Conservation (phyloP, 352 stramenopile species). For the Phytophthora megakarya region DNA sequence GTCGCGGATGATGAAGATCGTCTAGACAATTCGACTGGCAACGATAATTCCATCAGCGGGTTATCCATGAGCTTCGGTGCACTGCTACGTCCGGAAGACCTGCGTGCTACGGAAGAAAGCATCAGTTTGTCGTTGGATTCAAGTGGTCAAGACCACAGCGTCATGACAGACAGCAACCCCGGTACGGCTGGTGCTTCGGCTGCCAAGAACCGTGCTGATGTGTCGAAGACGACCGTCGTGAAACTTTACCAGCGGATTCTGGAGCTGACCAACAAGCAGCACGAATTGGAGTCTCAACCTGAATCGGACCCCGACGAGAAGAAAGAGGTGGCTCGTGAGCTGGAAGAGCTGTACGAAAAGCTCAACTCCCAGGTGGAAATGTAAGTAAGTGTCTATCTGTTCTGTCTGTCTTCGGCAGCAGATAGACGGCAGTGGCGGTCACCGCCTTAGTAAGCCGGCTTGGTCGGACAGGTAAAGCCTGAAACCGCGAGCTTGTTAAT, state of each 20-base stretch:
- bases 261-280: conserved; percentile 63
- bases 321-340: conserved; percentile 45
- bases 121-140: conserved; percentile 48
- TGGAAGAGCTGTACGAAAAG: conserved; percentile 58
- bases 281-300: conserved; percentile 50
- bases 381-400: conserved; percentile 33
- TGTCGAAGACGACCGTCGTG: conserved; percentile 51
- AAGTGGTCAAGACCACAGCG: conserved; percentile 34
- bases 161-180: conserved; percentile 23
- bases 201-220: conserved; percentile 22
- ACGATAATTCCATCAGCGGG: conserved; percentile 28
- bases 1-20: conserved; percentile 46
- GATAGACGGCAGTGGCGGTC: conserved; percentile 11
- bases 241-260: conserved; percentile 69
- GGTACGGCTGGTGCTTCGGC: conserved; percentile 10
- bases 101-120: conserved; percentile 44
- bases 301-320: conserved; percentile 43
- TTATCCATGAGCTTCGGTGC: conserved; percentile 46
- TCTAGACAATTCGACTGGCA: conserved; percentile 32
- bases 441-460: conserved; percentile 29
- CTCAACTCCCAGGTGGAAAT: conserved; percentile 46
- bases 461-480: conserved; percentile 8
- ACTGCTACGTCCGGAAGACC: conserved; percentile 43
- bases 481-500: conserved; percentile 25
- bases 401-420: conserved; percentile 29